Percentiles rank a stretch among this genome's conserved stretches.
Conservation (phyloP, 2,329 filamentous ascomycete genomes). For the Chalaropsis ovoidea region DNA sequence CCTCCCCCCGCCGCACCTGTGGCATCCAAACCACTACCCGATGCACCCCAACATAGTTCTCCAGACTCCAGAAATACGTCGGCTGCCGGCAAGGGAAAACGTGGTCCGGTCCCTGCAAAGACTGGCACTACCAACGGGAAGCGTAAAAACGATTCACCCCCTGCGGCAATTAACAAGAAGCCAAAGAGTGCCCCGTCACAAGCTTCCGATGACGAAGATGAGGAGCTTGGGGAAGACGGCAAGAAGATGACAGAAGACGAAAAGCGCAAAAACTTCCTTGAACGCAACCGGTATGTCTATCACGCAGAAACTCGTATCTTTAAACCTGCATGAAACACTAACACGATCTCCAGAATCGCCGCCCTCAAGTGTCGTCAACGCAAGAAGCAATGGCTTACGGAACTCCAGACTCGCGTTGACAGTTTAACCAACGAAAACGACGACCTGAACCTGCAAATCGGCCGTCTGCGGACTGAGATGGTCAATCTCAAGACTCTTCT, state of each 20-base stretch:
- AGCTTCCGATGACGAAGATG: slow-evolving; percentile 28
- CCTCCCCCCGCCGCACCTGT: slow-evolving; percentile 39
- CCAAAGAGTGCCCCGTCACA: slow-evolving; percentile 47
- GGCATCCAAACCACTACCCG: slow-evolving; percentile 41
- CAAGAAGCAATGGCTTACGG: slow-evolving; percentile 98
- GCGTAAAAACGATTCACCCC: slow-evolving; percentile 45
- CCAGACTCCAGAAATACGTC: slow-evolving; percentile 26
- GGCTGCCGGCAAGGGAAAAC: slow-evolving; percentile 14
- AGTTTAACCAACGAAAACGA: slow-evolving; percentile 89
- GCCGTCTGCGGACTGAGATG: slow-evolving; percentile 78
- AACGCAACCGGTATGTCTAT: slow-evolving; percentile 72
- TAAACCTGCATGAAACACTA: slow-evolving; percentile 27
- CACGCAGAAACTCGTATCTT: slow-evolving; percentile 6
- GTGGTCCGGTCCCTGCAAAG: slow-evolving; percentile 13
- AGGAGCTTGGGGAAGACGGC: slow-evolving; percentile 41
- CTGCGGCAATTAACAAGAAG: slow-evolving; percentile 61
- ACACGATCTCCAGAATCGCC: slow-evolving; percentile 56
- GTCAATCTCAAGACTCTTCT: slow-evolving; percentile 89
- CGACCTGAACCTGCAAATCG: slow-evolving; percentile 70
- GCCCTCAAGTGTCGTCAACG: slow-evolving; percentile 93
- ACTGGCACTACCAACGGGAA: slow-evolving; percentile 51
- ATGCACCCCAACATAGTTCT: slow-evolving; percentile 35
- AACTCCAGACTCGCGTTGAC: slow-evolving; percentile 89
- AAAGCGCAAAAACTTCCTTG: slow-evolving; percentile 95
- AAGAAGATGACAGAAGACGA: slow-evolving; percentile 95